phyloP scores from a whole-genome alignment of 768 basidiomycete species.

The Tricholoma hemisulphureum region DNA sequence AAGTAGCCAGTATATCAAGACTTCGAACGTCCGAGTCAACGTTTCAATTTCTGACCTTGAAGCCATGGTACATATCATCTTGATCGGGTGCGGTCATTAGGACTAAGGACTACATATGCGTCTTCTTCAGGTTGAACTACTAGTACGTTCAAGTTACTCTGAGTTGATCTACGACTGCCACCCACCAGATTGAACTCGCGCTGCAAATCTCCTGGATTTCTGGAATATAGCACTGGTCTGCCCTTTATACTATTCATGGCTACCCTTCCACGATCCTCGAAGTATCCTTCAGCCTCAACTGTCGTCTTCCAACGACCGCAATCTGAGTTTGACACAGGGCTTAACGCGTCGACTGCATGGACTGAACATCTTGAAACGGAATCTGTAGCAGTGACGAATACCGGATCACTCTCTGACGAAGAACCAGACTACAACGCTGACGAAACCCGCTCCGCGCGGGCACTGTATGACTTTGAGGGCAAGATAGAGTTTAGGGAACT shows the following conservation, averaged over 20 bases:
- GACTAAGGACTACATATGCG: too few species aligned
- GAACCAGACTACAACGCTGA: constrained; percentile 37
- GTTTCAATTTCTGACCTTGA: too few species aligned
- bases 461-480: constrained; percentile 73
- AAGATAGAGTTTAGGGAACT: constrained; percentile 75
- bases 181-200: too few species aligned
- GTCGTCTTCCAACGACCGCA: constrained; percentile 26
- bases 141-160: too few species aligned
- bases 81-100: too few species aligned
- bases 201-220: background rate
- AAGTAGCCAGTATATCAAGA: too few species aligned
- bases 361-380: constrained; percentile 54
- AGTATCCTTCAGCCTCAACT: constrained; percentile 9
- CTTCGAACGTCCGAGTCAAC: too few species aligned
- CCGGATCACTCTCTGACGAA: constrained; percentile 56
- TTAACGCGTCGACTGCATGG: constrained; percentile 79
- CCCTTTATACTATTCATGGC: constrained; percentile 15
- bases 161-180: too few species aligned
- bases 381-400: constrained; percentile 24
- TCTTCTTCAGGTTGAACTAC: too few species aligned
- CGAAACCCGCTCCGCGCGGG: constrained; percentile 54
- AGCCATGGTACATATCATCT: too few species aligned
- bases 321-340: constrained; percentile 69
- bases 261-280: constrained; percentile 17
- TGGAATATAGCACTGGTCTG: background rate